phyloP scores from a whole-genome alignment of 164 flowering plant genomes.

The Chimonanthus salicifolius region DNA sequence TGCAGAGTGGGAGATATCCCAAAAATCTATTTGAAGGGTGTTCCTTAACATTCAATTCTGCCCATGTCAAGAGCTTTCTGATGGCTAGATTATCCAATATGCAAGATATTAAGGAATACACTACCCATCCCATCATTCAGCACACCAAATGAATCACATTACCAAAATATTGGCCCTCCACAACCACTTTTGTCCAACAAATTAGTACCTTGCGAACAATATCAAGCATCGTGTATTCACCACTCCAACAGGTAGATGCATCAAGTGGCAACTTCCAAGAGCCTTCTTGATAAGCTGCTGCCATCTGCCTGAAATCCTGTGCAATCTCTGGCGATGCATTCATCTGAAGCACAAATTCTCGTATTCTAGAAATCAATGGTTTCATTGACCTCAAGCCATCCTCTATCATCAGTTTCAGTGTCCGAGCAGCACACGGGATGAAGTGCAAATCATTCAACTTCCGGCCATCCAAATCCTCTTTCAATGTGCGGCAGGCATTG shows the following conservation, averaged over 20 bases:
- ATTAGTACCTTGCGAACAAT: conserved; percentile 65
- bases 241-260: conserved; percentile 82
- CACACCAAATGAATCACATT: not conserved
- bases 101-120: not conserved
- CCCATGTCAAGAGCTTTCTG: not conserved
- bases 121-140: not conserved
- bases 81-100: not conserved
- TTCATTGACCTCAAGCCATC: conserved; percentile 74
- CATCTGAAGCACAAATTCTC: conserved; percentile 76
- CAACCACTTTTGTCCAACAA: not conserved
- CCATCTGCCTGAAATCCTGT: conserved; percentile 56
- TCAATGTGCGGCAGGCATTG: conserved; percentile 67
- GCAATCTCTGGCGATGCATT: conserved; percentile 58
- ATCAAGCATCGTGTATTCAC: conserved; percentile 86
- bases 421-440: conserved; percentile 91
- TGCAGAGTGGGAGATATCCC: not conserved
- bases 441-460: conserved; percentile 63
- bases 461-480: conserved; percentile 67
- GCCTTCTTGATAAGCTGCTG: conserved; percentile 70
- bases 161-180: not conserved
- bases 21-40: not conserved
- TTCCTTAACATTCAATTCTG: not conserved
- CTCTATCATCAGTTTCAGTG: conserved; percentile 66
- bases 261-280: conserved; percentile 86
- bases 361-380: conserved; percentile 53